A percentile compares a stretch with the other conserved stretches of the same genome.
These are phyloP conservation scores for Plasmodium gonderi DNA, from an alignment of 169 alveolate species.

Conservation along the genomic window DNA sequence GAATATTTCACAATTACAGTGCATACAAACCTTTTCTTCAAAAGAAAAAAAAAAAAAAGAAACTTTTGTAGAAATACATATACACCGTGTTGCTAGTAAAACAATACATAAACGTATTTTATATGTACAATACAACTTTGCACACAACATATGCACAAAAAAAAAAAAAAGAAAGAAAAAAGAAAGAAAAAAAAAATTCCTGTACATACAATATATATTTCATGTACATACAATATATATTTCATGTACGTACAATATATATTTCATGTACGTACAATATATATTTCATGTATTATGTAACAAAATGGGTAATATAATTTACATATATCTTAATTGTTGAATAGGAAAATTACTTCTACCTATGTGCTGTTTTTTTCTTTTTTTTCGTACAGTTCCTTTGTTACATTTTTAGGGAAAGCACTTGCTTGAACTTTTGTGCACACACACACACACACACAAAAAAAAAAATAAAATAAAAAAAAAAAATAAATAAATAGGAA, in stretches of 20 bases:
- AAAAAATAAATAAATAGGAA: background rate
- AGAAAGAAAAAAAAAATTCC: background rate
- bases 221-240: background rate
- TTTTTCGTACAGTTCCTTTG: background rate
- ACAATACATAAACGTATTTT: background rate
- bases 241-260: background rate
- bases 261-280: background rate
- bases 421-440: background rate
- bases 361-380: background rate
- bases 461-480: too few species aligned
- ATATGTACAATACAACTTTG: background rate
- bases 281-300: background rate
- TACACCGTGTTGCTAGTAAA: background rate
- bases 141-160: background rate
- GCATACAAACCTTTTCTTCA: background rate
- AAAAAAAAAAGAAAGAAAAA: background rate
- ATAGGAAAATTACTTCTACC: background rate
- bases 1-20: background rate
- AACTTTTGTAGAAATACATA: slow-evolving; percentile 36
- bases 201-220: background rate
- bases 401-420: background rate
- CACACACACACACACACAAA: too few species aligned
- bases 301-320: background rate
- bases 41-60: background rate
- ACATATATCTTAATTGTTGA: background rate